phyloP scores from a whole-genome alignment of 2,329 filamentous ascomycete genomes.

The Pseudogymnoascus sp. region DNA sequence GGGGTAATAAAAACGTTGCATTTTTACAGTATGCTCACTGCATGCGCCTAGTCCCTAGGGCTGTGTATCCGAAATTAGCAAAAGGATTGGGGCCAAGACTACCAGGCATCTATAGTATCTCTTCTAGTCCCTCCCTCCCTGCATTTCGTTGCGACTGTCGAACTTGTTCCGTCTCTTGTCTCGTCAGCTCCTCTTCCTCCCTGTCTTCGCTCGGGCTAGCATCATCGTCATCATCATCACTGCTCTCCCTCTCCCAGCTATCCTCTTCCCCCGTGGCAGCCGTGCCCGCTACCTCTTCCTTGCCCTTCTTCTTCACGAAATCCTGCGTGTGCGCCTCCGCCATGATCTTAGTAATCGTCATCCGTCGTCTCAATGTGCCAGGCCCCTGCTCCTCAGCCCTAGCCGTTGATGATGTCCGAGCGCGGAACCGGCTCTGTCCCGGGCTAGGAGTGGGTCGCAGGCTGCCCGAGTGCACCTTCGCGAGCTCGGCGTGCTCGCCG shows the following conservation, averaged over 20 bases:
- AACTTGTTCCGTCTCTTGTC: not conserved
- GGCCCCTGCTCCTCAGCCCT: constrained; percentile 7
- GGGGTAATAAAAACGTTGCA: not conserved
- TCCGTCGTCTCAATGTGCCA: constrained; percentile 15
- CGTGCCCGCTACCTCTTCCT: not conserved
- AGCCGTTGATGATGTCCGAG: not conserved
- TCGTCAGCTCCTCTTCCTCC: not conserved
- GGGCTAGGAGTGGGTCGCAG: constrained; percentile 30
- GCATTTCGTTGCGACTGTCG: not conserved
- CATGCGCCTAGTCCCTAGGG: not conserved
- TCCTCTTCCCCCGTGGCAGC: not conserved
- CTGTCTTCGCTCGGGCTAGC: constrained; percentile 4
- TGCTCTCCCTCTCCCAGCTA: not conserved
- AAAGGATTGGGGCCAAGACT: not conserved
- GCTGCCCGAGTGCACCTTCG: not conserved
- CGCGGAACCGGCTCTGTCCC: constrained; percentile 36
- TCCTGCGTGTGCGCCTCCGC: constrained; percentile 83
- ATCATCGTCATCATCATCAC: constrained; percentile 10
- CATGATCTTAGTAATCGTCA: constrained; percentile 60
- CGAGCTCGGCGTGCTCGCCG: not conserved
- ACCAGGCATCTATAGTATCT: not conserved
- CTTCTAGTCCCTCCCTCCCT: not conserved
- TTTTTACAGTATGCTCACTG: not conserved
- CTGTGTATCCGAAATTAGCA: not conserved
- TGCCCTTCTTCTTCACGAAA: constrained; percentile 70